Evolutionary conservation across 1,139 yeast species (phyloP), one percentile per base, ranked within the genome.

Genomic region (Candida tunisiensis): DNA sequence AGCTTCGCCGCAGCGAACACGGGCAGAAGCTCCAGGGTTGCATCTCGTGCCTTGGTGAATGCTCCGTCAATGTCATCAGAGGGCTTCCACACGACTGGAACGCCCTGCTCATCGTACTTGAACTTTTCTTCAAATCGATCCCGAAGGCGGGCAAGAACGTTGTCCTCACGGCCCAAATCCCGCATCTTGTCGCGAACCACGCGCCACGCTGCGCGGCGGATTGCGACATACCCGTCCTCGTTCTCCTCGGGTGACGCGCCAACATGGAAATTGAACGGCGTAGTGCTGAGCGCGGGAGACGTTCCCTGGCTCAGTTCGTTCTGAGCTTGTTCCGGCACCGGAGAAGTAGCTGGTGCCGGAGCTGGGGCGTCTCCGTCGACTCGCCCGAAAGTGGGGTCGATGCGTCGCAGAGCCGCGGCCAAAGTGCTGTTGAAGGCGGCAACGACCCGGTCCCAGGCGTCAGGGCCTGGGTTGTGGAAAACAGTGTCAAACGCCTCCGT

Each of bases 51-150:
- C 12, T 54, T 49, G 31, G 60, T 59, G 42, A 72, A 85, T 16
- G 65, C 65, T 3, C 55, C 51, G 34, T 83, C 93, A 31, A 88
- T 66, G 41, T 85, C 93, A 24, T 60, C 61, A 22, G 74, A 67
- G 32, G 71, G 72, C 37, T 70, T 73, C 75, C 93, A 88, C 26
- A 85, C 62, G 28, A 70, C 65, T 5, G 98, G 98, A 22, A 82
- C 55, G 4, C 91, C 93, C 36, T 73, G 65, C 25, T 65, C 71
- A 49, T 83, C 94, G 47, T 78, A 88, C 39, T 91, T 63, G 55
- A 88, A 88, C 30, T 57, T 58, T 33, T 74, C 80, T 42, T 85
- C 96, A 53, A 88, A 88, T 34, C 67, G 57, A 31, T 66, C 61
- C 10, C 57, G 47, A 27, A 58, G 42, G 12, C 49, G 34, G 28